These are phyloP conservation scores for Mycena venus DNA, from an alignment of 768 basidiomycete genomes.

Conservation along the genomic window DNA sequence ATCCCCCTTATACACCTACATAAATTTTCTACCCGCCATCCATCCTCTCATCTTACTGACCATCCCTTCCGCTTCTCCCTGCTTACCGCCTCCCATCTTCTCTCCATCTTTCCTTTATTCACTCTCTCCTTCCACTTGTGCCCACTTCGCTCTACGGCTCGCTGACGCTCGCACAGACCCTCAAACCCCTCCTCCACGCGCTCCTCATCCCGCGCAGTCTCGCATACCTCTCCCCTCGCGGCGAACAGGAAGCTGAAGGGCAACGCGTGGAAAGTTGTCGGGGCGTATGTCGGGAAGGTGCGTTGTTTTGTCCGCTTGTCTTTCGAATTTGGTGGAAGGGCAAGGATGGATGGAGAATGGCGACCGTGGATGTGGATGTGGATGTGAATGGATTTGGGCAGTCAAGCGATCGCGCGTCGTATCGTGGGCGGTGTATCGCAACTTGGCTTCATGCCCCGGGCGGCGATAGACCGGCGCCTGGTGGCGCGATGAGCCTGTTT, in stretches of 20 bases:
- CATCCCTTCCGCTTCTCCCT: background rate
- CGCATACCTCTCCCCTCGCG: constrained; percentile 86
- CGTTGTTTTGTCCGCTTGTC: too few relatives aligned
- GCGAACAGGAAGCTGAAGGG: constrained; percentile 87
- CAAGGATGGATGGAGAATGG: too few relatives aligned
- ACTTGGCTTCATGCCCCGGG: too few relatives aligned
- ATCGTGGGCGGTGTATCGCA: too few relatives aligned
- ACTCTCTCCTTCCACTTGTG: background rate
- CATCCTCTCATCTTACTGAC: background rate
- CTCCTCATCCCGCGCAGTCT: constrained; percentile 87
- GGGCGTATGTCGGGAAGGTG: constrained; percentile 69
- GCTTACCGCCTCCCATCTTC: background rate
- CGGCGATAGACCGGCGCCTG: too few relatives aligned
- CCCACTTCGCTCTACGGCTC: too few relatives aligned
- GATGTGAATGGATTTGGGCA: too few relatives aligned
- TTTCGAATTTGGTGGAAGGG: too few relatives aligned
- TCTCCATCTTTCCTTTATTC: background rate
- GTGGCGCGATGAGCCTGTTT: too few relatives aligned
- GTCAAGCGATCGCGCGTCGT: too few relatives aligned
- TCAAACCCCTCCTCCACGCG: constrained; percentile 93
- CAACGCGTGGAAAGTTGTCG: constrained; percentile 82
- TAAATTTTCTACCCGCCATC: too few relatives aligned
- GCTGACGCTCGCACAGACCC: constrained; percentile 64
- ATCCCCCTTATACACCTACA: background rate
- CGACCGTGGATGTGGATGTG: too few relatives aligned